A percentile compares a stretch with the other conserved stretches of the same genome.
phyloP scores from a whole-genome alignment of 2,329 filamentous ascomycete genomes.

The Zymoseptoria tritici region DNA sequence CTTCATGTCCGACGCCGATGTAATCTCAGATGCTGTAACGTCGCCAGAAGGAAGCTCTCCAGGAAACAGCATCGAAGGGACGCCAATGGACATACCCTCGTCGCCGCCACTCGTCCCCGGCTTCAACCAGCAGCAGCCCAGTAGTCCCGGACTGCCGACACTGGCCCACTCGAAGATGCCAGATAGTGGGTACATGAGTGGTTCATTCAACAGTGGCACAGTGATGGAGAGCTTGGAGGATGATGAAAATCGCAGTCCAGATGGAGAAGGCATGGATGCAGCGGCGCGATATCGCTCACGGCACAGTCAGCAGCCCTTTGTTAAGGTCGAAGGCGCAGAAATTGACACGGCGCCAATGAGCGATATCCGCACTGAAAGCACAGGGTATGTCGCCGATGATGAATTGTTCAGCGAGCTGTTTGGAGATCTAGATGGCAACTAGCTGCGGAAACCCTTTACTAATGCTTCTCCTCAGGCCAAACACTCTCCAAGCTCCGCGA shows the following conservation, averaged over 20 bases:
- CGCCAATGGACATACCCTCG: conserved; percentile 76
- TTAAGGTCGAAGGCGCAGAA: conserved; percentile 22
- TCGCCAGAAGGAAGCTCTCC: conserved; percentile 45
- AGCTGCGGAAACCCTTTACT: conserved; percentile 5
- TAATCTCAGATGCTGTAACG: conserved; percentile 37
- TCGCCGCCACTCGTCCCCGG: conserved; percentile 75
- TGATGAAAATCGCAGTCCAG: conserved; percentile 32
- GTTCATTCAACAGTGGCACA: conserved; percentile 46
- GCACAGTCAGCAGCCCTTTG: conserved; percentile 14
- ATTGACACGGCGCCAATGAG: conserved; percentile 4
- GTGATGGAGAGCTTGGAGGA: conserved; percentile 62
- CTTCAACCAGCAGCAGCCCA: conserved; percentile 44
- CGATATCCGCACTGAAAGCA: conserved; percentile 10
- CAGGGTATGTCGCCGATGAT: conserved; percentile 24
- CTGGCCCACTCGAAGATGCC: conserved; percentile 31
- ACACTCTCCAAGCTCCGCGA: background rate
- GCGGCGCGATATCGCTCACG: conserved; percentile 28
- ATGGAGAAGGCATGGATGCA: conserved; percentile 32
- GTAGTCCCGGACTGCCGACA: conserved; percentile 64
- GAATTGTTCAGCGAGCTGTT: conserved; percentile 12
- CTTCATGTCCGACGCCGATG: conserved; percentile 25
- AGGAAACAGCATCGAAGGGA: conserved; percentile 46
- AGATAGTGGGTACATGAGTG: conserved; percentile 75
- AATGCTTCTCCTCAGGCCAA: background rate
- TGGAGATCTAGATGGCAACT: conserved; percentile 6